A percentile compares a stretch with the other conserved stretches of the same genome.
phyloP scores from a whole-genome alignment of 169 alveolate genomes.

The Cryptosporidium sp. region DNA sequence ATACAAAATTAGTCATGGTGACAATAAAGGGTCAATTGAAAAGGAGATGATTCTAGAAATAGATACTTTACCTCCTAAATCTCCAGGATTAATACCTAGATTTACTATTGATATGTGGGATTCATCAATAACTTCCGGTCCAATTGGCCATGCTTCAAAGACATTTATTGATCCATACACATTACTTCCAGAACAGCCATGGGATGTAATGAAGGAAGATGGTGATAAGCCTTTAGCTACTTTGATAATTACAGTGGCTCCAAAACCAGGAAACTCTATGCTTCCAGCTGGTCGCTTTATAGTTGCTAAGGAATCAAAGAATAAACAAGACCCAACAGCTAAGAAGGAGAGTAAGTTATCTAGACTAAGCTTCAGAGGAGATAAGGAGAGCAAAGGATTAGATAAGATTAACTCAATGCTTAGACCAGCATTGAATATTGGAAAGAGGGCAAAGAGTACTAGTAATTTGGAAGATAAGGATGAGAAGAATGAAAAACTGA shows the following conservation, averaged over 20 bases:
- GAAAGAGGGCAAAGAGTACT: not conserved
- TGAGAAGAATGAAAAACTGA: not conserved
- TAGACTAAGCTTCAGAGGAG: conserved; percentile 50
- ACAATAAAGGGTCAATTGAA: conserved; percentile 80
- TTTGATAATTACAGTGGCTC: conserved; percentile 81
- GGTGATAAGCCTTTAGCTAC: conserved; percentile 78
- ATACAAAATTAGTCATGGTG: conserved; percentile 9
- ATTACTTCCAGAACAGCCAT: conserved; percentile 34
- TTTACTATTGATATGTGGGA: conserved; percentile 83
- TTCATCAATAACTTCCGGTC: conserved; percentile 30
- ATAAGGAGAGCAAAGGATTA: conserved; percentile 31
- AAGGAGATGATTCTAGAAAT: conserved; percentile 78
- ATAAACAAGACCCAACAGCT: not conserved
- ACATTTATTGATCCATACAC: conserved; percentile 69
- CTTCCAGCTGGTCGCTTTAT: conserved; percentile 86
- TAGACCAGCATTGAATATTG: conserved; percentile 36
- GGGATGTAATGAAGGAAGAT: conserved; percentile 49
- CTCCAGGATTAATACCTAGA: conserved; percentile 84
- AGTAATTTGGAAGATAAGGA: not conserved
- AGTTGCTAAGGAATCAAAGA: conserved; percentile 69
- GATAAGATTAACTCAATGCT: conserved; percentile 62
- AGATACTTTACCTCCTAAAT: conserved; percentile 82
- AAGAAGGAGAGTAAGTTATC: conserved; percentile 52
- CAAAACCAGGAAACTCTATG: conserved; percentile 82
- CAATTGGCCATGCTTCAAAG: conserved; percentile 60